A percentile compares a stretch with the other conserved stretches of the same genome.
Conservation (phyloP, 306 rosid genomes). For the Dalbergia cochinchinensis region DNA sequence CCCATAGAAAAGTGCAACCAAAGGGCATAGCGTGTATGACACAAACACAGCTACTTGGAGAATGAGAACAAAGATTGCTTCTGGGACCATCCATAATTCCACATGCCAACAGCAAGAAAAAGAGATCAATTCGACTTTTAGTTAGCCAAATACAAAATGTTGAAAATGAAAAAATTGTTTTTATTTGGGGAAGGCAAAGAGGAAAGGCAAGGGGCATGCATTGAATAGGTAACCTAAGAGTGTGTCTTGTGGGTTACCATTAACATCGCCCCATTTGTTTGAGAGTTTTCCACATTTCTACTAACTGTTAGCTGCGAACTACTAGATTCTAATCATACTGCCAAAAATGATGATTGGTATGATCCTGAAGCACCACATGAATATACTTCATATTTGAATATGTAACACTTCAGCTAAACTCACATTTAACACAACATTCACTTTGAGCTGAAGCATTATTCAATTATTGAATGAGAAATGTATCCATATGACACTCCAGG, state of each 20-base stretch:
- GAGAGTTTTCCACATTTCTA: neutral
- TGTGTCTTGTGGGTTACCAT: constrained; percentile 24
- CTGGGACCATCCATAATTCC: constrained; percentile 14
- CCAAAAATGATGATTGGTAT: neutral
- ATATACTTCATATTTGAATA: too few species aligned
- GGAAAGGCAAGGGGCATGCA: neutral
- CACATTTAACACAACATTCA: too few species aligned
- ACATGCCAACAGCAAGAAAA: constrained; percentile 8
- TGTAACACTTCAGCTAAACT: too few species aligned
- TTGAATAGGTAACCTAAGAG: constrained; percentile 34
- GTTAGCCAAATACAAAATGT: constrained; percentile 37
- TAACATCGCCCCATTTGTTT: neutral
- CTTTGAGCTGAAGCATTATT: too few species aligned
- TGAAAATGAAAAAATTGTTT: constrained; percentile 24
- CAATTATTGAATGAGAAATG: too few species aligned
- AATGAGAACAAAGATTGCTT: constrained; percentile 24
- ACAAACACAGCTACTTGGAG: constrained; percentile 30
- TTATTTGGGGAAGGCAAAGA: constrained; percentile 21
- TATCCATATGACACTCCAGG: too few species aligned
- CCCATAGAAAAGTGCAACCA: constrained; percentile 36
- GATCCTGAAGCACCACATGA: too few species aligned
- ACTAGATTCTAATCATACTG: constrained; percentile 6
- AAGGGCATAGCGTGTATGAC: constrained; percentile 21
- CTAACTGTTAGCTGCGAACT: constrained; percentile 23
- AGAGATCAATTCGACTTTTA: constrained; percentile 15